phyloP scores from a whole-genome alignment of 805 yeast genomes.

The Kazachstania psychrophila region DNA sequence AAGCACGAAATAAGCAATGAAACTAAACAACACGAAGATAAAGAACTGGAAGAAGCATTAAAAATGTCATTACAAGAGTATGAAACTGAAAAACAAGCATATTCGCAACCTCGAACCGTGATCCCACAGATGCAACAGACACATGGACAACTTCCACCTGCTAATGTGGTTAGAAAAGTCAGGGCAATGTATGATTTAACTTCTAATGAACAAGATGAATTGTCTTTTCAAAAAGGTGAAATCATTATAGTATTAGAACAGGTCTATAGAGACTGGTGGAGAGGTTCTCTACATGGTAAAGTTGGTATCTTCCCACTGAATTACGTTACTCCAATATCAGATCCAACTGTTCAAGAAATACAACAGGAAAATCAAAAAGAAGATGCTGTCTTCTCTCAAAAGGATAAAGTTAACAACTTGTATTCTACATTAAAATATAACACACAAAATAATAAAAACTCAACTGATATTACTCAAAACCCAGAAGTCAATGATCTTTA shows the following conservation, averaged over 20 bases:
- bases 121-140: constrained; percentile 5
- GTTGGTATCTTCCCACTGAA: constrained; percentile 88
- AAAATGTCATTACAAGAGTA: constrained; percentile 61
- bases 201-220: constrained; percentile 75
- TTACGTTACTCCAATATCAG: constrained; percentile 73
- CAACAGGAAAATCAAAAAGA: constrained; percentile 43
- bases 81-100: constrained; percentile 18
- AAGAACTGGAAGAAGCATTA: constrained; percentile 67
- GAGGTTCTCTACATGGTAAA: constrained; percentile 73
- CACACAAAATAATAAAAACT: constrained; percentile 22
- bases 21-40: constrained; percentile 59
- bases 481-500: constrained; percentile 68
- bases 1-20: constrained; percentile 39
- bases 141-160: constrained; percentile 8
- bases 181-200: constrained; percentile 76
- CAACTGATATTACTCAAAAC: constrained; percentile 35
- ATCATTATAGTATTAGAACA: constrained; percentile 77
- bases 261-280: constrained; percentile 92
- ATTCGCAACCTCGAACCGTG: constrained; percentile 9
- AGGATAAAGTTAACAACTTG: constrained; percentile 59
- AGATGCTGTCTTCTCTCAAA: constrained; percentile 41
- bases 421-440: constrained; percentile 25
- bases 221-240: constrained; percentile 81
- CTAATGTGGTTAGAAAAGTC: constrained; percentile 49
- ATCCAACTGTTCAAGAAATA: constrained; percentile 54